phyloP scores from a whole-genome alignment of 1,139 yeast genomes.

The Casaregolazyma lundiana region DNA sequence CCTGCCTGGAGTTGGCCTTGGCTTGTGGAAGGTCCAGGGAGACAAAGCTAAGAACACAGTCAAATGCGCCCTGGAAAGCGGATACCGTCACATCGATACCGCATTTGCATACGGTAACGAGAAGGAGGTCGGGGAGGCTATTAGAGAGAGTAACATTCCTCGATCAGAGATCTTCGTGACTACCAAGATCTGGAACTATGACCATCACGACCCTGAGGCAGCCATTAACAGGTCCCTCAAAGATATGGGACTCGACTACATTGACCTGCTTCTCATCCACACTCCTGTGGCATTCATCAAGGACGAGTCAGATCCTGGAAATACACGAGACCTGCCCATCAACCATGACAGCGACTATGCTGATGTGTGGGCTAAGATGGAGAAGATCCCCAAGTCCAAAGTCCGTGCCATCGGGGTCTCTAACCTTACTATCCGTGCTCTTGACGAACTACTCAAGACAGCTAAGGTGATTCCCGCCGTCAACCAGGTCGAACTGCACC shows the following conservation, averaged over 20 bases:
- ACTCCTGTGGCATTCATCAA: constrained; percentile 48
- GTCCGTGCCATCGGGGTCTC: constrained; percentile 57
- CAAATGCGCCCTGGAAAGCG: constrained; percentile 32
- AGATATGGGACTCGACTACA: constrained; percentile 53
- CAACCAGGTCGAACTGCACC: constrained; percentile 66
- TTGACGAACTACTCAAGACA: constrained; percentile 45
- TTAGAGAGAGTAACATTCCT: constrained; percentile 25
- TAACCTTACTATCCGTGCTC: constrained; percentile 45
- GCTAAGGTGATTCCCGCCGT: constrained; percentile 52
- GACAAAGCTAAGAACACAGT: constrained; percentile 32
- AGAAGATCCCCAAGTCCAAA: constrained; percentile 38
- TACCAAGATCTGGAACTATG: constrained; percentile 37
- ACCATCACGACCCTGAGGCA: not conserved
- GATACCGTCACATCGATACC: constrained; percentile 65
- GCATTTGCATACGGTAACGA: constrained; percentile 58
- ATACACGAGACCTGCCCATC: too few species aligned
- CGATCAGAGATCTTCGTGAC: constrained; percentile 50
- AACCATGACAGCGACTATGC: constrained; percentile 42
- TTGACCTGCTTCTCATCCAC: constrained; percentile 69
- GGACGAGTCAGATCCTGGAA: constrained; percentile 43
- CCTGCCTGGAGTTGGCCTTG: constrained; percentile 51
- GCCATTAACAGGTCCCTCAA: constrained; percentile 41
- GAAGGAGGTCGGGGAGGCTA: constrained; percentile 48
- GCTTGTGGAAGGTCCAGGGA: constrained; percentile 56
- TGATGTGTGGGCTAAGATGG: constrained; percentile 54